Evolutionary conservation across 2,329 filamentous ascomycete species (phyloP).

Genomic region (Sclerotinia subarctica): DNA sequence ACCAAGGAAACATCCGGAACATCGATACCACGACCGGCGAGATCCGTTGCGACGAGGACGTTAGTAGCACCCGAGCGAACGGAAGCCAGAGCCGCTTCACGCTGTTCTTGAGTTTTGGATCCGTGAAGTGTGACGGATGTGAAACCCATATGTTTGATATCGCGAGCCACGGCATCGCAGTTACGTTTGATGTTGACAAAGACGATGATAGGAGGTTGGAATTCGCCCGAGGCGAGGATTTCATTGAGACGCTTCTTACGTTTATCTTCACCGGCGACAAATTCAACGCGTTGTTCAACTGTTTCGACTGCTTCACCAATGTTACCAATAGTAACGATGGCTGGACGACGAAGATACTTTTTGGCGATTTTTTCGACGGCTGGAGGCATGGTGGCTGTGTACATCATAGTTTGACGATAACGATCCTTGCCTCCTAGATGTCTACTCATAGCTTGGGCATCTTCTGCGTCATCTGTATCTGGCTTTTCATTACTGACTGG

Average conservation of each 20-base stretch:
- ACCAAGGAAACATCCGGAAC: slow-evolving; percentile 91
- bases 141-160: slow-evolving; percentile 93
- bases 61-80: slow-evolving; percentile 77
- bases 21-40: slow-evolving; percentile 96
- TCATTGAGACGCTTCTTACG: slow-evolving; percentile 94
- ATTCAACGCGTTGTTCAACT: slow-evolving; percentile 94
- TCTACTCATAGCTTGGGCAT: slow-evolving; percentile 78
- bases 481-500: slow-evolving; percentile 94
- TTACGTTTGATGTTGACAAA: slow-evolving; percentile 99
- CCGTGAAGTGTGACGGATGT: slow-evolving; percentile 88
- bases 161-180: slow-evolving; percentile 89
- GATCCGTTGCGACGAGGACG: slow-evolving; percentile 90
- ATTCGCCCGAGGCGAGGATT: slow-evolving; percentile 77
- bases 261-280: slow-evolving; percentile 86
- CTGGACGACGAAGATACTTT: slow-evolving; percentile 89
- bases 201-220: slow-evolving; percentile 88
- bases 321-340: slow-evolving; percentile 92
- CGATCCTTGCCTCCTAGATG: slow-evolving; percentile 71
- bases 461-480: slow-evolving; percentile 86
- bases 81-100: slow-evolving; percentile 86
- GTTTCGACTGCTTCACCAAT: slow-evolving; percentile 95
- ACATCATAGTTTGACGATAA: slow-evolving; percentile 99
- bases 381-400: slow-evolving; percentile 96
- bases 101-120: slow-evolving; percentile 95
- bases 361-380: slow-evolving; percentile 94